These are phyloP conservation scores for Verticillium longisporum DNA, from an alignment of 2,329 filamentous ascomycete genomes.

Conservation along the genomic window DNA sequence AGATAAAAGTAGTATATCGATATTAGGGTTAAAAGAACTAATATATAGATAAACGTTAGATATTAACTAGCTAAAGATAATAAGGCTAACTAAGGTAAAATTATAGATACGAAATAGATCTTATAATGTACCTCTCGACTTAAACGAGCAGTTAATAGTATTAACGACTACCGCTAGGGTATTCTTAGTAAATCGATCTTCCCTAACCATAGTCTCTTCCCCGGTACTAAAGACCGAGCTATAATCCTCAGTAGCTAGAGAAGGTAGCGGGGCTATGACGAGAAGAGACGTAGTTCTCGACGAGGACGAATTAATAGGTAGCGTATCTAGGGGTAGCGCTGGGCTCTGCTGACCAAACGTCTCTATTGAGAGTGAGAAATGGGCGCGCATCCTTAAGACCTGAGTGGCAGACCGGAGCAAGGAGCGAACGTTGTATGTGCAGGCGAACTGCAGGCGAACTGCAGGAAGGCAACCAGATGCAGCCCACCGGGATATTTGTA, in stretches of 20 bases:
- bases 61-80: not conserved
- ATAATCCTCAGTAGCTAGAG: not conserved
- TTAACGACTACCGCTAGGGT: not conserved
- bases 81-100: not conserved
- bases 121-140: not conserved
- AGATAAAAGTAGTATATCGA: not conserved
- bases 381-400: not conserved
- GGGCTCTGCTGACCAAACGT: not conserved
- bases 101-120: not conserved
- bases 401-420: not conserved
- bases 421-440: not conserved
- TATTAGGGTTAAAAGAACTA: not conserved
- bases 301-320: not conserved
- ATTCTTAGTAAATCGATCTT: not conserved
- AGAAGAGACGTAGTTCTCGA: not conserved
- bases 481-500: not conserved
- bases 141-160: not conserved
- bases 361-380: not conserved
- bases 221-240: not conserved
- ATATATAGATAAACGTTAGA: not conserved
- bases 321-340: not conserved
- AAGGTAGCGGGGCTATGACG: not conserved
- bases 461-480: not conserved
- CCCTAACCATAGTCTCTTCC: not conserved
- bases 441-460: not conserved